Conservation (phyloP, 2,329 filamentous ascomycete genomes). For the Pseudogymnoascus sp. region DNA sequence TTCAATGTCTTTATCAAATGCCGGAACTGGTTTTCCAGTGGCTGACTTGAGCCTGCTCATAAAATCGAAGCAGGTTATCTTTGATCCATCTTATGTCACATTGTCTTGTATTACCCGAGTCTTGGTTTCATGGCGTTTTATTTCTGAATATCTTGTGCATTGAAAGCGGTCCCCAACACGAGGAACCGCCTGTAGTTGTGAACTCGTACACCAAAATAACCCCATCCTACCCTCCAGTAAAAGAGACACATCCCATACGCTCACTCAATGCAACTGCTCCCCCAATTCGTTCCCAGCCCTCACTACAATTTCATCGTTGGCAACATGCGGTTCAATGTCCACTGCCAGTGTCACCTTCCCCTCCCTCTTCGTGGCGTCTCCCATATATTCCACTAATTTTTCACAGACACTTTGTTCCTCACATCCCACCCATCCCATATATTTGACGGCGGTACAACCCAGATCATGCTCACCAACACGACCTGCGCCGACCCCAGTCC, state of each 20-base stretch:
- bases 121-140: background rate
- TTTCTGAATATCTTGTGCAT: slow-evolving; percentile 4
- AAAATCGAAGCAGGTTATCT: background rate
- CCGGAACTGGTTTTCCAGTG: background rate
- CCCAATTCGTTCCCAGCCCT: background rate
- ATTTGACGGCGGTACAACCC: background rate
- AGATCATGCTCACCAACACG: slow-evolving; percentile 8
- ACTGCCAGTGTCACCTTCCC: background rate
- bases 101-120: background rate
- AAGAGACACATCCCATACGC: background rate
- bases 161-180: background rate
- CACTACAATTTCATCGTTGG: background rate
- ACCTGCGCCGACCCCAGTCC: slow-evolving; percentile 3
- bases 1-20: background rate
- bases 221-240: background rate
- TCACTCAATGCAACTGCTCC: background rate
- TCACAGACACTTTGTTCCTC: slow-evolving; percentile 6
- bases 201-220: slow-evolving; percentile 7
- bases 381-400: background rate
- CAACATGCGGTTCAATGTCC: background rate
- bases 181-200: background rate
- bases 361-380: background rate
- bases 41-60: background rate
- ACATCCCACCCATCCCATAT: background rate
- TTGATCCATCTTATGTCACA: background rate